A percentile compares a stretch with the other conserved stretches of the same genome.
These are phyloP conservation scores for Tetrastigma voinierianum DNA, from an alignment of 164 flowering plant species.

Conservation along the genomic window DNA sequence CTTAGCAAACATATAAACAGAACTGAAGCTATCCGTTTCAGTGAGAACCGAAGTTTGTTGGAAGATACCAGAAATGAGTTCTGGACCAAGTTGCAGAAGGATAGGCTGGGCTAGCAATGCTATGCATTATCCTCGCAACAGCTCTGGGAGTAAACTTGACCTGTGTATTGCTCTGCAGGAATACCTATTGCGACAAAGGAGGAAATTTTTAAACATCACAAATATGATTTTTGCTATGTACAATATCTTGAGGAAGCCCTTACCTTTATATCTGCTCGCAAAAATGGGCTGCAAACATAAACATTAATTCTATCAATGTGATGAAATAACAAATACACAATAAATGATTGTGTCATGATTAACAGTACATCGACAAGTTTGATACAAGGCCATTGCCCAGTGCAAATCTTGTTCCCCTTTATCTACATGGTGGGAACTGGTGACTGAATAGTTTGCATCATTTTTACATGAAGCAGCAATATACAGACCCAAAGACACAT, in stretches of 20 bases:
- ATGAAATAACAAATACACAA: not conserved
- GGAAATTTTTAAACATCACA: not conserved
- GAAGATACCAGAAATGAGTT: conserved; percentile 86
- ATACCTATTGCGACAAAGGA: conserved; percentile 51
- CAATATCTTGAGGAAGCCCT: conserved; percentile 1
- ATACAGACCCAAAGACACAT: too few relatives aligned
- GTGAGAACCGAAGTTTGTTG: not conserved
- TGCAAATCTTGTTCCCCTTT: too few relatives aligned
- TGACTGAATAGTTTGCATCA: too few relatives aligned
- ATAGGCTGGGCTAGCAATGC: conserved; percentile 86
- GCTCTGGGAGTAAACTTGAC: conserved; percentile 95
- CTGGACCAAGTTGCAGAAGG: conserved; percentile 84
- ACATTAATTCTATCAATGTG: conserved; percentile 20
- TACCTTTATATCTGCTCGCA: conserved; percentile 96
- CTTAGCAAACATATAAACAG: too few relatives aligned
- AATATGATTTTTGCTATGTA: not conserved
- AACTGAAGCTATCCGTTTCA: too few relatives aligned
- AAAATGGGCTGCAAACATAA: conserved; percentile 66
- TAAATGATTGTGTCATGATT: not conserved
- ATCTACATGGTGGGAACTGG: too few relatives aligned
- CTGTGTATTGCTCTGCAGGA: conserved; percentile 76
- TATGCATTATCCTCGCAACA: conserved; percentile 95
- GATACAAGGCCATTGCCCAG: too few relatives aligned
- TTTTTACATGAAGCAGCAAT: too few relatives aligned
- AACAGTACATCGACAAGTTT: not conserved